Evolutionary conservation across 331 rosid genomes (phyloP).

Genomic region (Quercus phellos): DNA sequence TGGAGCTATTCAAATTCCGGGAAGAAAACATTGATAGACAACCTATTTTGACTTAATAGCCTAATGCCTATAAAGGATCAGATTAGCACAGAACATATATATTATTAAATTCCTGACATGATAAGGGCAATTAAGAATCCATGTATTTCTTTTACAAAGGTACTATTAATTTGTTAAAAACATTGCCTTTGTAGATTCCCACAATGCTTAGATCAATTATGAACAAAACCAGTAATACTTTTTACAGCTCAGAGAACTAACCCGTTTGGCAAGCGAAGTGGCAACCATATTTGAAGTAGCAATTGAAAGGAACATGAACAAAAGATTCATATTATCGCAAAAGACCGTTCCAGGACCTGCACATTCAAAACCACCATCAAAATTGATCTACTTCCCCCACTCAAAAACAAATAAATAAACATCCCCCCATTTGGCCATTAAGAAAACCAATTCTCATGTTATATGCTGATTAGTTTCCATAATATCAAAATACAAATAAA

Average conservation of each 20-base stretch:
- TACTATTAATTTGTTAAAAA: neutral
- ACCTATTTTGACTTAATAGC: neutral
- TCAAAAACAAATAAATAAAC: neutral
- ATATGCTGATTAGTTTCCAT: too few relatives aligned
- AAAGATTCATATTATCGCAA: conserved; percentile 56
- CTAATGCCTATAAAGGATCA: neutral
- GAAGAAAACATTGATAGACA: neutral
- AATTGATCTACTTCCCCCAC: neutral
- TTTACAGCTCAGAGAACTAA: conserved; percentile 14
- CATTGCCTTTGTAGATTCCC: neutral
- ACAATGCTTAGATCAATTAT: neutral
- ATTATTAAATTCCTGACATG: neutral
- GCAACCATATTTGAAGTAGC: conserved; percentile 87
- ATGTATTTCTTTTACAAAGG: neutral
- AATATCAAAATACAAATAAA: neutral
- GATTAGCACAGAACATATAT: neutral
- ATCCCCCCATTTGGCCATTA: neutral
- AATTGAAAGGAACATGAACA: conserved; percentile 73
- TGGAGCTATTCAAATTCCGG: neutral
- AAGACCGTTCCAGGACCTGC: conserved; percentile 75
- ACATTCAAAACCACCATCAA: neutral
- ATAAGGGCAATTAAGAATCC: neutral
- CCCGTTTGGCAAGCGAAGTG: conserved; percentile 66
- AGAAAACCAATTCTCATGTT: neutral
- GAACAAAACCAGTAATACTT: neutral